These are phyloP conservation scores for Aureobasidium zeae DNA, from an alignment of 2,329 filamentous ascomycete species.

Conservation along the genomic window DNA sequence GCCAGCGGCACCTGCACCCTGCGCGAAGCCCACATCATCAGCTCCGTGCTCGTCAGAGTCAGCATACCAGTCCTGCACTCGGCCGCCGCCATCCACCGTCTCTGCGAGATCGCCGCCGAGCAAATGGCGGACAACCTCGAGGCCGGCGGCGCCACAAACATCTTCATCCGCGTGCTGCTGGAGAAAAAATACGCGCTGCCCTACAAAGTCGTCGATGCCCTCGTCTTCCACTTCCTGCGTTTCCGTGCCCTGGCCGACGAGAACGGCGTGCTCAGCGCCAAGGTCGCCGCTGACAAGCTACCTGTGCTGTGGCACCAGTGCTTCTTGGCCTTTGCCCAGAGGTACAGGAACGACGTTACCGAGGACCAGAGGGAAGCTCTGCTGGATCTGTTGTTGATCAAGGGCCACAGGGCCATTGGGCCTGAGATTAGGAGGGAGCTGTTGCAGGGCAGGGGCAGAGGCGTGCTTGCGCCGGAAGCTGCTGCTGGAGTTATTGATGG, in stretches of 20 bases:
- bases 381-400: constrained; percentile 72
- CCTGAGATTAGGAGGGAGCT: constrained; percentile 86
- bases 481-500: constrained; percentile 48
- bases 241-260: constrained; percentile 63
- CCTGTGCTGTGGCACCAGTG: constrained; percentile 97
- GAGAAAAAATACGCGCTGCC: constrained; percentile 97
- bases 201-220: constrained; percentile 84
- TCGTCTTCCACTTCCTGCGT: constrained; percentile 94
- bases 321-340: constrained; percentile 80
- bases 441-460: constrained; percentile 76
- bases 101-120: constrained; percentile 90
- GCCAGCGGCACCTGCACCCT: constrained; percentile 80
- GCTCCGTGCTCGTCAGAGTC: constrained; percentile 72
- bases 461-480: constrained; percentile 55
- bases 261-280: constrained; percentile 45
- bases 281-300: constrained; percentile 44
- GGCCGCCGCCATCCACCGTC: constrained; percentile 77
- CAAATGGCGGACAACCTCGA: constrained; percentile 76
- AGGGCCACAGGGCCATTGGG: constrained; percentile 80
- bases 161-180: constrained; percentile 85
- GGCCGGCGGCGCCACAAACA: constrained; percentile 82
- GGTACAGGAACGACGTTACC: constrained; percentile 92
- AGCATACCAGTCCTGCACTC: constrained; percentile 88
- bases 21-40: constrained; percentile 84
- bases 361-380: constrained; percentile 89